Evolutionary conservation across 768 basidiomycete species (phyloP).

Genomic region (Lepiota subincarnata): DNA sequence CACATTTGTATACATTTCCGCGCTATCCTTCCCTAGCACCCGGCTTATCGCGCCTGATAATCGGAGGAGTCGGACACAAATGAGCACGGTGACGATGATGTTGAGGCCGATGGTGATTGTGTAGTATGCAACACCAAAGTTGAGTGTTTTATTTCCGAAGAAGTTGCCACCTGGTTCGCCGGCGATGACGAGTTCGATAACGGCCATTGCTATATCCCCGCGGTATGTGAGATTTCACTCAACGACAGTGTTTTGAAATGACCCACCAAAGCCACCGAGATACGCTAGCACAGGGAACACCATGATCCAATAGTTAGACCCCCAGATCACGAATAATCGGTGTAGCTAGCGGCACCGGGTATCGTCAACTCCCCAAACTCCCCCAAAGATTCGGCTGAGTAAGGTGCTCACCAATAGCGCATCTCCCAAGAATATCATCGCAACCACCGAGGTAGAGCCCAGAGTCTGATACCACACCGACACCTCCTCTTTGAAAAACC

Average conservation of each 20-base stretch:
- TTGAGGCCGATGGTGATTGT: constrained; percentile 37
- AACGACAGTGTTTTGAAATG: neutral
- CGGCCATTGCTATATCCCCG: constrained; percentile 28
- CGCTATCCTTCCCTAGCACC: constrained; percentile 27
- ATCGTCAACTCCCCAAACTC: neutral
- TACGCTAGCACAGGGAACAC: constrained; percentile 23
- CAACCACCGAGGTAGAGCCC: constrained; percentile 22
- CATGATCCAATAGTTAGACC: constrained; percentile 21
- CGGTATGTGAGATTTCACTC: neutral
- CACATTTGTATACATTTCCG: constrained; percentile 34
- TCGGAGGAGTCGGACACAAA: constrained; percentile 32
- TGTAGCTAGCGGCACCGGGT: constrained; percentile 19
- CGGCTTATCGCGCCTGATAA: constrained; percentile 17
- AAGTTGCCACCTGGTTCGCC: constrained; percentile 35
- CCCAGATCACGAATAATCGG: constrained; percentile 26
- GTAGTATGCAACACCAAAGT: constrained; percentile 38
- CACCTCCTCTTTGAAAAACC: constrained; percentile 21
- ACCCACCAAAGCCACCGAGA: constrained; percentile 25
- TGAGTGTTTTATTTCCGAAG: constrained; percentile 31
- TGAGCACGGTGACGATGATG: constrained; percentile 34
- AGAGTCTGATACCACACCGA: constrained; percentile 29
- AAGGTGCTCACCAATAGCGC: constrained; percentile 22
- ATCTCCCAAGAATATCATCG: constrained; percentile 29
- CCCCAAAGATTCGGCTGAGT: neutral
- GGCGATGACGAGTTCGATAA: constrained; percentile 34